phyloP scores from a whole-genome alignment of 768 basidiomycete species.

The Xerocomellus chrysenteron region DNA sequence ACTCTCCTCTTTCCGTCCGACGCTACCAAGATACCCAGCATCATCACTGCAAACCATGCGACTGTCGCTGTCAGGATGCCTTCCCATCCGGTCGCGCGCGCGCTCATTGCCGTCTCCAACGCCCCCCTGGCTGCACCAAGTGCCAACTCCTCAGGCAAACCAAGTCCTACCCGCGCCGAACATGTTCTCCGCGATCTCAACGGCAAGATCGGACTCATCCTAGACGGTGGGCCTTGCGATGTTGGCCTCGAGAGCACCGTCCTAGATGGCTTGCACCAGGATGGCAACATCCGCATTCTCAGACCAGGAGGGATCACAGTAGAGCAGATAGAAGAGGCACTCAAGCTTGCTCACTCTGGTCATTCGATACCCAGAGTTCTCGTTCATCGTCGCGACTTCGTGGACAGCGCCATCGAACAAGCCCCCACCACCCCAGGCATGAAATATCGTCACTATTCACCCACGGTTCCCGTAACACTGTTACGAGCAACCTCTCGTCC shows the following conservation, averaged over 20 bases:
- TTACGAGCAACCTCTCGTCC: slow-evolving; percentile 52
- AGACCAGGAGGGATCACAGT: slow-evolving; percentile 92
- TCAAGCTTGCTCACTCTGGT: slow-evolving; percentile 43
- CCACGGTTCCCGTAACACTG: slow-evolving; percentile 80
- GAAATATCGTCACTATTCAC: slow-evolving; percentile 99
- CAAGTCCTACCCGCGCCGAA: slow-evolving; percentile 86
- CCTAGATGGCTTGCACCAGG: slow-evolving; percentile 77
- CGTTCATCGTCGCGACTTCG: slow-evolving; percentile 78
- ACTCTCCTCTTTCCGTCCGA: slow-evolving; percentile 87
- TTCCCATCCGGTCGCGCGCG: slow-evolving; percentile 88
- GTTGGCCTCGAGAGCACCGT: slow-evolving; percentile 97
- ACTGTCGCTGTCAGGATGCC: slow-evolving; percentile 94
- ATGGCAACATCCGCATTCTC: slow-evolving; percentile 77
- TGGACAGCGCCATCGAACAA: slow-evolving; percentile 63
- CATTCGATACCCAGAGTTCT: slow-evolving; percentile 56
- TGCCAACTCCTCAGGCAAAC: slow-evolving; percentile 92
- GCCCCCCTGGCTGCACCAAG: slow-evolving; percentile 90
- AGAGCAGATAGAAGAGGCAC: slow-evolving; percentile 72
- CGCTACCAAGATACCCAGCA: slow-evolving; percentile 57
- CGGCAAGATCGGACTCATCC: slow-evolving; percentile 70
- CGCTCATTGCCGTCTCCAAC: slow-evolving; percentile 73
- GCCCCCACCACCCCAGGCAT: slow-evolving; percentile 96
- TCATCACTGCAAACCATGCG: slow-evolving; percentile 75
- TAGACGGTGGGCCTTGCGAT: slow-evolving; percentile 90
- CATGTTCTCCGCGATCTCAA: slow-evolving; percentile 81